Percentiles rank a stretch among this genome's conserved stretches.
Evolutionary conservation across 1,284 basidiomycete species (phyloP).

Genomic region (Ustilago crameri): DNA sequence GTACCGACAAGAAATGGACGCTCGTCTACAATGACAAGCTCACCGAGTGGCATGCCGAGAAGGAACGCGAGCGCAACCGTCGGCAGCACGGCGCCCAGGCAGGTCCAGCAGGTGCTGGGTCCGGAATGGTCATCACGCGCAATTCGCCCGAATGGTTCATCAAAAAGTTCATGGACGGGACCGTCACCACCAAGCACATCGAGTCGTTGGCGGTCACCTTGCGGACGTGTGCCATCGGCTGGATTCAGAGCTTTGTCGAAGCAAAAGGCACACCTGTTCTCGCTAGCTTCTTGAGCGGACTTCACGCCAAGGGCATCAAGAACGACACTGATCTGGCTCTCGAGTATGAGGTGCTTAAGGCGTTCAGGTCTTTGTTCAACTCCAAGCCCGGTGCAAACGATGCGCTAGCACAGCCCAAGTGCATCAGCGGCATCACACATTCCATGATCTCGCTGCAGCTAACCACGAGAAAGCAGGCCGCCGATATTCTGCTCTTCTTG

Average conservation of each 20-base stretch:
- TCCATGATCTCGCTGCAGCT: constrained; percentile 86
- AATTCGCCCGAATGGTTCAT: constrained; percentile 76
- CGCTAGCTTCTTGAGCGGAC: constrained; percentile 75
- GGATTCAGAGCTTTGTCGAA: constrained; percentile 71
- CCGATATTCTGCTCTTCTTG: constrained; percentile 77
- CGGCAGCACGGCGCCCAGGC: constrained; percentile 69
- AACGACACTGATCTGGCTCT: constrained; percentile 76
- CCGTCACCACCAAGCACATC: constrained; percentile 83
- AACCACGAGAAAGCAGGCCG: constrained; percentile 80
- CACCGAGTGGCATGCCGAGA: constrained; percentile 76
- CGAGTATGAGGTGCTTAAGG: constrained; percentile 91
- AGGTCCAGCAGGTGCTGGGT: constrained; percentile 70
- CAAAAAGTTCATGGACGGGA: constrained; percentile 85
- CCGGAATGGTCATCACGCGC: constrained; percentile 60
- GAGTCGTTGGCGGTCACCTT: constrained; percentile 81
- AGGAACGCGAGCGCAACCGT: constrained; percentile 56
- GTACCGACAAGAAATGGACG: constrained; percentile 85
- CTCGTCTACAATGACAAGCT: constrained; percentile 87
- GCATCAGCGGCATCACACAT: constrained; percentile 84
- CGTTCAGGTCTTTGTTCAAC: constrained; percentile 85
- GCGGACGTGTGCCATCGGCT: constrained; percentile 71
- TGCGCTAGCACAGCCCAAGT: constrained; percentile 79
- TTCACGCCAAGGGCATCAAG: constrained; percentile 61
- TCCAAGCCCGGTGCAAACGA: constrained; percentile 80
- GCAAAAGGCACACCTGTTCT: constrained; percentile 79